A percentile compares a stretch with the other conserved stretches of the same genome.
These are phyloP conservation scores for Malus hybrid DNA, from an alignment of 331 rosid species.

Conservation along the genomic window DNA sequence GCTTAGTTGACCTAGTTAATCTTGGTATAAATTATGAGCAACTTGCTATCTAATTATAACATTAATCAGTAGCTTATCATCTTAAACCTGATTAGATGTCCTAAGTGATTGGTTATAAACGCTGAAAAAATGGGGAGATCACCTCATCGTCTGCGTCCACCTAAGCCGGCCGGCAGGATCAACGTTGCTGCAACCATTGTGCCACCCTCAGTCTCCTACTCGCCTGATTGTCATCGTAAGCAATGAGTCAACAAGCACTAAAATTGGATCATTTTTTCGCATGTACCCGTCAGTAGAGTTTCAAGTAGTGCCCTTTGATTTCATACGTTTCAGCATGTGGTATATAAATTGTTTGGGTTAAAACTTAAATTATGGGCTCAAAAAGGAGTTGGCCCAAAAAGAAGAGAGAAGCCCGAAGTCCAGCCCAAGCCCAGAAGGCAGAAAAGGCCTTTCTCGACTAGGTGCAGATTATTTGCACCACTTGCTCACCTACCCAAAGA, in stretches of 20 bases:
- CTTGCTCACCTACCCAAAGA: too few relatives aligned
- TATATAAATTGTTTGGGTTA: too few relatives aligned
- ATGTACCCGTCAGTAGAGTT: not conserved
- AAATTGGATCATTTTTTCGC: not conserved
- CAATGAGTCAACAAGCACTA: not conserved
- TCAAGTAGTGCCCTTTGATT: not conserved
- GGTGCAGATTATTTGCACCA: too few relatives aligned
- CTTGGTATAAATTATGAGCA: not conserved
- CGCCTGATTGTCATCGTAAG: conserved; percentile 11
- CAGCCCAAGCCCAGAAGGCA: too few relatives aligned
- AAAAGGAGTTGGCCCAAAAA: too few relatives aligned
- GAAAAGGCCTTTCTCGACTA: too few relatives aligned
- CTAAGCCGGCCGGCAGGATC: not conserved
- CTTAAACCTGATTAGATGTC: not conserved
- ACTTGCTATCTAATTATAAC: not conserved
- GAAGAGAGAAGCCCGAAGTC: too few relatives aligned
- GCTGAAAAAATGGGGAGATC: not conserved
- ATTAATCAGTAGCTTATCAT: not conserved
- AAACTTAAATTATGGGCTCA: too few relatives aligned
- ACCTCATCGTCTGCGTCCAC: not conserved
- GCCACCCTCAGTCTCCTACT: conserved; percentile 2
- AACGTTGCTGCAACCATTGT: not conserved
- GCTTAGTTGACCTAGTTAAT: not conserved
- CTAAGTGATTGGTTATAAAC: not conserved
- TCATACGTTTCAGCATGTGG: not conserved